Base-by-base conservation (phyloP, 2,329 filamentous ascomycete species). In the Colletotrichum sp. region DNA sequence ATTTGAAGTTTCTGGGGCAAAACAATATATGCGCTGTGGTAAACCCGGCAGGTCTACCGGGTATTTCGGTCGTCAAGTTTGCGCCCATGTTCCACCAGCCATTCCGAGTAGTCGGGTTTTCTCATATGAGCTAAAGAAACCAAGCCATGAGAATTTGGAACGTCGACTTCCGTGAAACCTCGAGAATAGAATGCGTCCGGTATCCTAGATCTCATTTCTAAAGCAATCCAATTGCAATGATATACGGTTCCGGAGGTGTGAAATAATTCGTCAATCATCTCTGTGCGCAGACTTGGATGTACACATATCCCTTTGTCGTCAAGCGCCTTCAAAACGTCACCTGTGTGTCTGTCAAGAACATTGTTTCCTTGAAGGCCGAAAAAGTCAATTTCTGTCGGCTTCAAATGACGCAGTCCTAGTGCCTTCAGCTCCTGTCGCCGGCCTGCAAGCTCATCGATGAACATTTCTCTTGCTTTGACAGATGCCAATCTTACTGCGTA, bases 211-310 rank as follows among this genome's bases (percentile, higher is more conserved):
- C 8, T 10, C 27, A 4, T 34, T 6, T 5, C 6, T 16, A 0
- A 2, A 32, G 0, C 16, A 8, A 22, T 13, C 8, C 36, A 4
- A 13, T 1, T 1, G 6, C 0, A 0, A 10, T 66, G 27, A 52
- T 48, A 52, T 22, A 66, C 6, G 55, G 55, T 10, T 58, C 55
- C 34, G 4, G 27, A 66, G 4, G 34, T 0, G 22, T 1, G 0
- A n/a, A n/a, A n/a, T n/a, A n/a, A n/a, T 18, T 28, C 8, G n/a
- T 0, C 1, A 18, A 16, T 0, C 7, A 22, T 0, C 32, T 28
- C 32, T 12, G 30, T 39, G 6, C 18, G 15, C 1, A 64, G 60
- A 16, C 18, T 32, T 34, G 30, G 60, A 13, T 27, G 60, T 6
- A 64, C 8, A 10, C 0, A 16, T 43, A 27, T 36, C 4, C 60